Conservation (phyloP, 2,329 filamentous ascomycete species). For the Polytolypa hystricis region DNA sequence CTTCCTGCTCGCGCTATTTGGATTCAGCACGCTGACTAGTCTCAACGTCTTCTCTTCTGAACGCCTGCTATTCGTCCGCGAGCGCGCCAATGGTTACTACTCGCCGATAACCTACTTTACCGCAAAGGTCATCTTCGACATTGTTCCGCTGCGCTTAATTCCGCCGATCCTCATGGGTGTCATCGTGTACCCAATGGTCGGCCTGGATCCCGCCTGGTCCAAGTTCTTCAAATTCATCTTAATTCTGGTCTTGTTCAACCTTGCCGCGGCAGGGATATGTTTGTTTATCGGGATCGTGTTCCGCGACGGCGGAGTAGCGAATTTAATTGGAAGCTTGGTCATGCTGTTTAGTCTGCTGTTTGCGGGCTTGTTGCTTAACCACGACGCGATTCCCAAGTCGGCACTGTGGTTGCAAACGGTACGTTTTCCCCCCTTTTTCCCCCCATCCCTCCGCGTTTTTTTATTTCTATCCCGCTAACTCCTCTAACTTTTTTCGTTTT, state of each 20-base stretch:
- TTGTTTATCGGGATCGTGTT: conserved; percentile 94
- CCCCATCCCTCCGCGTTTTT: background rate
- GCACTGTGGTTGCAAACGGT: conserved; percentile 81
- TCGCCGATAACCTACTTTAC: conserved; percentile 86
- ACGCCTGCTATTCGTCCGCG: conserved; percentile 78
- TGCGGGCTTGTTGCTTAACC: conserved; percentile 85
- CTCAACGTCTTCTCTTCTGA: conserved; percentile 89
- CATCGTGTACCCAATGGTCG: conserved; percentile 97
- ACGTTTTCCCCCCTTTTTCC: conserved; percentile 24
- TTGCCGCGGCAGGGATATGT: conserved; percentile 86
- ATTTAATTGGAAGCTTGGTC: conserved; percentile 82
- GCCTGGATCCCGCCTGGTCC: conserved; percentile 65
- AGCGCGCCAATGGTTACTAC: conserved; percentile 95
- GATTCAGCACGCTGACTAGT: conserved; percentile 90
- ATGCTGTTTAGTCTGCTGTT: conserved; percentile 97
- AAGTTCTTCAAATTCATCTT: conserved; percentile 89
- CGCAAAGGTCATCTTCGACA: conserved; percentile 96
- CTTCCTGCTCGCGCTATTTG: conserved; percentile 89
- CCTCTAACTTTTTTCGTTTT: conserved; percentile 17
- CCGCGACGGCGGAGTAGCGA: conserved; percentile 82
- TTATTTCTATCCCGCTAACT: background rate
- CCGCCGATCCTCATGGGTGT: conserved; percentile 90
- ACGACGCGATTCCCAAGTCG: conserved; percentile 76
- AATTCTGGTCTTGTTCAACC: conserved; percentile 87
- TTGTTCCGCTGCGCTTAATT: conserved; percentile 84